Evolutionary conservation across 2,329 filamentous ascomycete genomes (phyloP), one percentile per base, ranked within the genome.

Genomic region (Zymoseptoria brevis): DNA sequence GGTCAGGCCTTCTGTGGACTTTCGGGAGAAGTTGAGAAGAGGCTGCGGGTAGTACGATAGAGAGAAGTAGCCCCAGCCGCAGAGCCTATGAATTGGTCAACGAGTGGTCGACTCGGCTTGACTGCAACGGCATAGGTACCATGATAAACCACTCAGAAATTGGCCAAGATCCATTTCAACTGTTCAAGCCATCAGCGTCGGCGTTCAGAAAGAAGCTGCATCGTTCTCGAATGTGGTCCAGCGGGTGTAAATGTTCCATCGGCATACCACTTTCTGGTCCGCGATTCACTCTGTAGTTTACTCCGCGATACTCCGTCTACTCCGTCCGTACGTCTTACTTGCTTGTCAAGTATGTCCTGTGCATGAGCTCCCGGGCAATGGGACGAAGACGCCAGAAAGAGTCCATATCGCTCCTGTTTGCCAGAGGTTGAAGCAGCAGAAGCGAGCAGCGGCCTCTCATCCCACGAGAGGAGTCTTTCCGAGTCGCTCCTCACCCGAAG

Each of bases 11-110:
- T 83, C 81, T 5, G 91, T 96, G 8, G 89, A 88, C 58, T 83
- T 83, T 57, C 90, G 87, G 26, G 79, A 79, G 73, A 81, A 87
- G 79, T 96, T 97, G 62, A 90, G 82, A 61, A 95, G 75, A 5
- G 88, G 85, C 72, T 97, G 93, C 1, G 93, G 92, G 73, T 96
- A 97, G 76, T 96, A 97, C 19, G 90, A 96, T 16, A 86, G 76
- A 13, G 88, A 92, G 57, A 64, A 59, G 55, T 68, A 70, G 13
- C 64, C 57, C 66, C 65, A 68, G 51, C 68, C 67, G 57, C 64
- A 69, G 19, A 69, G 53, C n/a, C 64, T 65, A 45, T 6, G 8
- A 2, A 3, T 19, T 29, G 13, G 41, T 56, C 9, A 55, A 29
- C 8, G 7, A 48, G 6, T 13, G n/a, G 1, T 29, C 7, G 26